Conservation (phyloP, 1,139 yeast species). For the Protomyces macrosporus region DNA sequence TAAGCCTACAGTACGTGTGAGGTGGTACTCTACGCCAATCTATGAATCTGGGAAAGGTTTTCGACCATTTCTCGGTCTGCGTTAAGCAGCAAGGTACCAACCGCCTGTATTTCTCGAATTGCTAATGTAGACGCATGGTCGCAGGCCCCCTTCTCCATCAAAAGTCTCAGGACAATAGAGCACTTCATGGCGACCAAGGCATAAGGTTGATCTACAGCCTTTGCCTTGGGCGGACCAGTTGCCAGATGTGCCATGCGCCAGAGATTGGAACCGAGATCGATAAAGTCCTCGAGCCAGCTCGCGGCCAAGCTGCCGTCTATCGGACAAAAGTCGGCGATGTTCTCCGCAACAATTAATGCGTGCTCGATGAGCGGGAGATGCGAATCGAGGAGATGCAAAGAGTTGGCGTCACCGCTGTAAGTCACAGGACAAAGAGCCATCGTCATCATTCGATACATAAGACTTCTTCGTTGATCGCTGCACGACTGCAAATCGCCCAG, state of each 20-base stretch:
- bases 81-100: not conserved
- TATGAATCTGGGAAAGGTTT: not conserved
- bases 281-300: not conserved
- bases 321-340: not conserved
- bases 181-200: not conserved
- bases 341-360: constrained; percentile 12
- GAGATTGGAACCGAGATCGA: not conserved
- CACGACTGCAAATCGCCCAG: not conserved
- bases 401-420: not conserved
- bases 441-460: not conserved
- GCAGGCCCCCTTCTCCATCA: not conserved
- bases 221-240: not conserved
- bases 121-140: not conserved
- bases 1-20: too few species aligned
- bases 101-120: not conserved
- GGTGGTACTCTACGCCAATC: too few species aligned
- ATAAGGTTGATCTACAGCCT: not conserved
- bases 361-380: constrained; percentile 11
- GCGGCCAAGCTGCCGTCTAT: not conserved
- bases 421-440: constrained; percentile 1
- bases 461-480: not conserved
- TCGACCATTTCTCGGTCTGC: not conserved
- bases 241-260: not conserved
- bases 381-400: not conserved
- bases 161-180: not conserved